A percentile compares a stretch with the other conserved stretches of the same genome.
Conservation (phyloP, 352 stramenopile genomes). For the Vaucheria bursata region DNA sequence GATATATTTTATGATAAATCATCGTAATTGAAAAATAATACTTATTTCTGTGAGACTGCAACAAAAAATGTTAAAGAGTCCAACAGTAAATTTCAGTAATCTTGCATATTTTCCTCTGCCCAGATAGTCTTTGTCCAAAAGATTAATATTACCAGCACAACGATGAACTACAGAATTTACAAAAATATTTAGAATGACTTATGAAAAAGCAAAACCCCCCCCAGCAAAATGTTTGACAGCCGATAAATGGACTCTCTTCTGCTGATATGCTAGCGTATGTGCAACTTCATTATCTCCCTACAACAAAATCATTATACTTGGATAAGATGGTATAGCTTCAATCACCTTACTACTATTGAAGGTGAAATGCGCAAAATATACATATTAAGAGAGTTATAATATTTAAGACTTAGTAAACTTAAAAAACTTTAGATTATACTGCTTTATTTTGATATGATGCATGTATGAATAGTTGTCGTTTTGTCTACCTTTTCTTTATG, state of each 20-base stretch:
- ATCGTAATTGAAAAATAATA: no score
- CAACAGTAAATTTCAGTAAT: no score
- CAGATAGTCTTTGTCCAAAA: no score
- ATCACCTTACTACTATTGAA: not conserved
- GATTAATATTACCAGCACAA: no score
- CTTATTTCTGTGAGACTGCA: no score
- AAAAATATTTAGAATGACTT: no score
- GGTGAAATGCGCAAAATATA: not conserved
- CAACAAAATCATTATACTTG: not conserved
- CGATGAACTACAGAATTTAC: no score
- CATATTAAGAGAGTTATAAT: not conserved
- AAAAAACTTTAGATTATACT: not conserved
- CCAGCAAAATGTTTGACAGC: slow-evolving; percentile 75
- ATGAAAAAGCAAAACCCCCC: slow-evolving; percentile 82
- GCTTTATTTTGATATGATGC: not conserved
- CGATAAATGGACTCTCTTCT: slow-evolving; percentile 67
- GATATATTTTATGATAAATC: no score
- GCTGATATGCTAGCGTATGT: slow-evolving; percentile 24
- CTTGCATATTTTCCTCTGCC: no score
- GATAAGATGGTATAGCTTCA: not conserved
- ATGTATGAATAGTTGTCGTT: not conserved
- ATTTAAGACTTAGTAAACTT: not conserved
- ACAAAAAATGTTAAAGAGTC: no score
- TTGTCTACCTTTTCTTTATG: slow-evolving; percentile 33
- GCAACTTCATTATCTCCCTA: slow-evolving; percentile 25